A percentile compares a stretch with the other conserved stretches of the same genome.
phyloP scores from a whole-genome alignment of 805 yeast species.

The Candida ovalis region DNA sequence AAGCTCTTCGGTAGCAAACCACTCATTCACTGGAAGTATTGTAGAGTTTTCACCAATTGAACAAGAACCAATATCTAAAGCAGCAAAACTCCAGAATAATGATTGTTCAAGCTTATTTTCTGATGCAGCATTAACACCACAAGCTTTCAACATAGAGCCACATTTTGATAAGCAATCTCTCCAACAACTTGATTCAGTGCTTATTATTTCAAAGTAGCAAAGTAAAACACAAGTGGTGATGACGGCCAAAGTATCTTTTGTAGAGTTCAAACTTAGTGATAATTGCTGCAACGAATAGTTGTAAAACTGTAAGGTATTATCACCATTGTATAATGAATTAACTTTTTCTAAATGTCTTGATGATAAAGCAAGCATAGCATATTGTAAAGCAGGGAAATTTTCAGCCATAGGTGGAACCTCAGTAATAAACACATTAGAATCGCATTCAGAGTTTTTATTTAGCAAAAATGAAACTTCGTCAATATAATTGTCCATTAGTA shows the following conservation, averaged over 20 bases:
- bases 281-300: slow-evolving; percentile 28
- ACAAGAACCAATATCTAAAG: slow-evolving; percentile 35
- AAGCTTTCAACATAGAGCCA: slow-evolving; percentile 34
- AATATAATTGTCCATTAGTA: slow-evolving; percentile 31
- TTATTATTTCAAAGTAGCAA: slow-evolving; percentile 41
- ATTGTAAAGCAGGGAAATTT: slow-evolving; percentile 26
- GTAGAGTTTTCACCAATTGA: slow-evolving; percentile 29
- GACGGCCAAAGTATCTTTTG: slow-evolving; percentile 26
- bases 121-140: slow-evolving; percentile 36
- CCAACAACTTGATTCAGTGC: slow-evolving; percentile 37
- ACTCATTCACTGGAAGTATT: slow-evolving; percentile 11
- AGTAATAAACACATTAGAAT: slow-evolving; percentile 32
- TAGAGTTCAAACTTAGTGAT: slow-evolving; percentile 33
- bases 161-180: slow-evolving; percentile 38
- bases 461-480: slow-evolving; percentile 35
- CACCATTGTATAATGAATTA: slow-evolving; percentile 17
- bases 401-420: slow-evolving; percentile 36
- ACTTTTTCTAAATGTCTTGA: slow-evolving; percentile 27
- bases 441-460: slow-evolving; percentile 19
- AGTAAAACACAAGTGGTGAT: slow-evolving; percentile 38
- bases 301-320: slow-evolving; percentile 28
- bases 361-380: slow-evolving; percentile 27
- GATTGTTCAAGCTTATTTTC: slow-evolving; percentile 33
- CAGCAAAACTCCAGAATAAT: slow-evolving; percentile 42
- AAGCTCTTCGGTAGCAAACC: slow-evolving; percentile 8